Evolutionary conservation across 495 filamentous ascomycete species (phyloP).

Genomic region (Penicillium malachiteum): DNA sequence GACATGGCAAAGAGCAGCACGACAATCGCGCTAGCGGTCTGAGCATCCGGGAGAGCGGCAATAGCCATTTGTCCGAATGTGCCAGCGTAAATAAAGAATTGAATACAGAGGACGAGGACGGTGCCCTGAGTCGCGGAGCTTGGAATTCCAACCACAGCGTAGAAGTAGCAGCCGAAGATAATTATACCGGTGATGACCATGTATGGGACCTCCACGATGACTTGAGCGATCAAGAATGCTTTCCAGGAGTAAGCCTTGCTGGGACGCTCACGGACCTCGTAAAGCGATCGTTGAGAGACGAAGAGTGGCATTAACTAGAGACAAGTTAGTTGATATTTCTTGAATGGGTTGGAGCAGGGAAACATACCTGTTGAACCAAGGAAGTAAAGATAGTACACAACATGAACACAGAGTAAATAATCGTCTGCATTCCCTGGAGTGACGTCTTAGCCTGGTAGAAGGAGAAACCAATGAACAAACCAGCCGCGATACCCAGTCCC

Average conservation of each 20-base stretch:
- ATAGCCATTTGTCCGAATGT: slow-evolving; percentile 58
- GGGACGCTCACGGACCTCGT: slow-evolving; percentile 62
- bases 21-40: slow-evolving; percentile 53
- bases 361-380: slow-evolving; percentile 66
- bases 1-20: slow-evolving; percentile 57
- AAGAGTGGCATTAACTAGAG: slow-evolving; percentile 62
- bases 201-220: slow-evolving; percentile 12
- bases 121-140: slow-evolving; percentile 43
- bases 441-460: slow-evolving; percentile 68
- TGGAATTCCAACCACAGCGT: slow-evolving; percentile 41
- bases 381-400: slow-evolving; percentile 54
- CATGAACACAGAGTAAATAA: slow-evolving; percentile 66
- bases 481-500: slow-evolving; percentile 15
- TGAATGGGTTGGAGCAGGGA: too few relatives aligned
- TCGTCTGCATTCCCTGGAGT: slow-evolving; percentile 76
- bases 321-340: background rate
- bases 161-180: slow-evolving; percentile 54
- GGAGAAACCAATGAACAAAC: slow-evolving; percentile 64
- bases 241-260: slow-evolving; percentile 66
- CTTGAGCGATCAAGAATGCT: slow-evolving; percentile 48
- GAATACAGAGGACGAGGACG: slow-evolving; percentile 58
- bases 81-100: slow-evolving; percentile 48
- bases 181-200: slow-evolving; percentile 45
- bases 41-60: slow-evolving; percentile 53
- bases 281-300: slow-evolving; percentile 58